These are phyloP conservation scores for Diospyros kaki DNA, from an alignment of 148 eudicot genomes.

Conservation along the genomic window DNA sequence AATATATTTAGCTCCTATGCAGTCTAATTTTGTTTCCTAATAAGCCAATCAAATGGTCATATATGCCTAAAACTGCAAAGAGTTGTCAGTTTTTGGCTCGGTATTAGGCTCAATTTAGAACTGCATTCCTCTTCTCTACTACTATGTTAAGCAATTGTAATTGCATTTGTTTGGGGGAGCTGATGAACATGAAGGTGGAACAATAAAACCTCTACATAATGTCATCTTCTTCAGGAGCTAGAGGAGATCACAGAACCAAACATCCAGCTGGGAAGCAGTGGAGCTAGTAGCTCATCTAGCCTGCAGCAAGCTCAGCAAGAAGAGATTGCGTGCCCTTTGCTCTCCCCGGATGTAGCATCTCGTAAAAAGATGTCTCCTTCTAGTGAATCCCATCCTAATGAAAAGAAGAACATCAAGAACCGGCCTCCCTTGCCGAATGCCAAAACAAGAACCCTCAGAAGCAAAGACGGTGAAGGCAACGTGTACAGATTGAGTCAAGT, in stretches of 20 bases:
- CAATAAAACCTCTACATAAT: background rate
- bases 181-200: too few species aligned
- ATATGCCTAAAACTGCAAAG: too few species aligned
- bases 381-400: conserved; percentile 21
- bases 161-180: too few species aligned
- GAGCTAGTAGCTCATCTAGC: conserved; percentile 20
- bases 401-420: conserved; percentile 25
- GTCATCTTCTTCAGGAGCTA: conserved; percentile 22
- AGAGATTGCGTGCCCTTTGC: background rate
- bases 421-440: conserved; percentile 27
- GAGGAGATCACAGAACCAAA: conserved; percentile 15
- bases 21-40: too few species aligned
- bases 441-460: conserved; percentile 12
- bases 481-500: conserved; percentile 16
- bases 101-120: too few species aligned
- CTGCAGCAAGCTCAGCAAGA: conserved; percentile 11
- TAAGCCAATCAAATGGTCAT: too few species aligned
- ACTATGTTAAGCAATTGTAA: too few species aligned
- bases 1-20: too few species aligned
- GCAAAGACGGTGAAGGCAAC: background rate
- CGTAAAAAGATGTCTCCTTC: conserved; percentile 4
- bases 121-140: too few species aligned
- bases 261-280: conserved; percentile 14
- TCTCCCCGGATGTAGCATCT: conserved; percentile 6
- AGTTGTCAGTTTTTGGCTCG: too few species aligned